Evolutionary conservation across 2,329 filamentous ascomycete species (phyloP).

Genomic region (Conoideocrella luteorostrata): DNA sequence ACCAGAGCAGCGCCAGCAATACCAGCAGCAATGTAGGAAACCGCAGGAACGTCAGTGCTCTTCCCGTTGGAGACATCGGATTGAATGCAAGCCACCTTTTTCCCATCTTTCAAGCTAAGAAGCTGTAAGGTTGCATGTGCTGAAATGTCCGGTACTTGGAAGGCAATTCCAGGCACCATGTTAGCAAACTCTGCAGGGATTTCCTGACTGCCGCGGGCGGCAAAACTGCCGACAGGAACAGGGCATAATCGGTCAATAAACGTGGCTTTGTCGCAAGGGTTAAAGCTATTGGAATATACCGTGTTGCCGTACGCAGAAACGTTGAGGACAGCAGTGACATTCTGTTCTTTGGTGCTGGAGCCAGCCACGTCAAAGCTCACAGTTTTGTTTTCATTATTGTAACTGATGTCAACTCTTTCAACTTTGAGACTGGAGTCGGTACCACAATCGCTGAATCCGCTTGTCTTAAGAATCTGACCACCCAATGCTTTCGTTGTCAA

Average conservation of each 20-base stretch:
- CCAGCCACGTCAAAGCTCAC: conserved; percentile 80
- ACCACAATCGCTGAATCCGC: conserved; percentile 69
- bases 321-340: conserved; percentile 69
- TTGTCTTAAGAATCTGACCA: conserved; percentile 69
- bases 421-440: conserved; percentile 54
- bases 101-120: conserved; percentile 49
- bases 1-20: conserved; percentile 78
- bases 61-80: conserved; percentile 84
- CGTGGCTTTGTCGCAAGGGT: conserved; percentile 68
- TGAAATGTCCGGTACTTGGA: conserved; percentile 83
- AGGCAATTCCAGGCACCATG: conserved; percentile 82
- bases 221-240: conserved; percentile 69
- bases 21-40: conserved; percentile 77
- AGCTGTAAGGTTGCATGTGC: conserved; percentile 77
- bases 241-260: conserved; percentile 75
- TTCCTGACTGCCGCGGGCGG: conserved; percentile 62
- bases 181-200: conserved; percentile 67
- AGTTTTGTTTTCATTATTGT: conserved; percentile 66
- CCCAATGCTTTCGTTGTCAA: conserved; percentile 48
- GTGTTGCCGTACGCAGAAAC: conserved; percentile 79
- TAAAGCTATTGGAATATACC: conserved; percentile 73
- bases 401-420: conserved; percentile 68
- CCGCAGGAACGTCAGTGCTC: conserved; percentile 65
- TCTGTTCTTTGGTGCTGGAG: conserved; percentile 64
- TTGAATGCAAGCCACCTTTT: conserved; percentile 73